These are phyloP conservation scores for Podospora appendiculata DNA, from an alignment of 495 filamentous ascomycete genomes.

Conservation along the genomic window DNA sequence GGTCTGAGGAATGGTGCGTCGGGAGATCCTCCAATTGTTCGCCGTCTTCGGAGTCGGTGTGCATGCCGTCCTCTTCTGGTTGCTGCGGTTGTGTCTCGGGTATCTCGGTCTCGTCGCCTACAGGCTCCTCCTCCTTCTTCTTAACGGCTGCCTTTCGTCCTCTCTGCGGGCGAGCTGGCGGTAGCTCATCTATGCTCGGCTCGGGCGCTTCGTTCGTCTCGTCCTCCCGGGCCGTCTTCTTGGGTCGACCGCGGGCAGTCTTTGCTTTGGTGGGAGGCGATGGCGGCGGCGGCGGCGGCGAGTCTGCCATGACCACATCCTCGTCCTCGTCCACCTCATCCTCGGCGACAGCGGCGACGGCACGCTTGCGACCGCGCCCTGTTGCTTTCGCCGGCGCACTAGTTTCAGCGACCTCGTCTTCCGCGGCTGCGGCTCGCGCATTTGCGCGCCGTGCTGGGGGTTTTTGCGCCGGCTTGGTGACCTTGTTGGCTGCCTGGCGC, in stretches of 20 bases:
- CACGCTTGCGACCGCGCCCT: conserved; percentile 22
- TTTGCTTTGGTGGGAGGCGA: conserved; percentile 5
- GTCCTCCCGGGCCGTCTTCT: conserved; percentile 8
- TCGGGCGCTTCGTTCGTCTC: conserved; percentile 2
- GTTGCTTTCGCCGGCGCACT: conserved; percentile 24
- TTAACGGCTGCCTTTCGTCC: conserved; percentile 23
- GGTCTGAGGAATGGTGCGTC: conserved; percentile 10
- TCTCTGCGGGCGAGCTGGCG: conserved; percentile 9
- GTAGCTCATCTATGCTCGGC: conserved; percentile 6
- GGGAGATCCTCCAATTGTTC: conserved; percentile 24
- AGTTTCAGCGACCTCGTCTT: conserved; percentile 26
- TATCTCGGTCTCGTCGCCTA: conserved; percentile 25
- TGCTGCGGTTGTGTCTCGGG: conserved; percentile 34
- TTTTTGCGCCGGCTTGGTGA: conserved; percentile 28
- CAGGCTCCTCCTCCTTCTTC: conserved; percentile 7
- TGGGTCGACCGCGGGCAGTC: conserved; percentile 24
- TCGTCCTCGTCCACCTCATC: conserved; percentile 30
- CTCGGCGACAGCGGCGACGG: conserved; percentile 18
- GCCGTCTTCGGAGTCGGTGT: conserved; percentile 15
- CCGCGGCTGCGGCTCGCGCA: conserved; percentile 20
- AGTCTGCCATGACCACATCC: conserved; percentile 28
- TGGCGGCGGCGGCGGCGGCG: conserved; percentile 9
- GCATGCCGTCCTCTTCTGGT: conserved; percentile 10
- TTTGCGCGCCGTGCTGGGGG: conserved; percentile 17
- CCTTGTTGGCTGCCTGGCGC: conserved; percentile 24